Base-by-base conservation (phyloP, 2,329 filamentous ascomycete genomes). In the Kalaharituber pfeilii region DNA sequence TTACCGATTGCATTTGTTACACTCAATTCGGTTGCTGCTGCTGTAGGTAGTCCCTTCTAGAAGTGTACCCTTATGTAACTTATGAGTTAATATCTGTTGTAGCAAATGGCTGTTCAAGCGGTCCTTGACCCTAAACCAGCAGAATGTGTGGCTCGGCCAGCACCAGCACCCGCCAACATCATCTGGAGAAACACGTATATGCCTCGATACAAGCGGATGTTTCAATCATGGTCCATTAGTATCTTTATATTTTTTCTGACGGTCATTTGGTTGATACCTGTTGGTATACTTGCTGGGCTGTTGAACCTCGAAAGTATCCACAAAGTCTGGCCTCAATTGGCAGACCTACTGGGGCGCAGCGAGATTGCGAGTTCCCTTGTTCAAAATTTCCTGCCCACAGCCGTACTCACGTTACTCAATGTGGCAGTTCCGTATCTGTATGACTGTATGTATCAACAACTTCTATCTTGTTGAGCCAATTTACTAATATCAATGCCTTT, bases 91-190 rank as follows among this genome's bases (percentile, higher is more conserved):
- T 33, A n/a, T 28, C 15, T 22, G 15, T 22, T 22, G 3, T 25
- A 79, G 62, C 91, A 98, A 70, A 94, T 96, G 87, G 86, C 88
- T 24, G 86, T 94, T 44, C 91, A 98, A 68, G 88, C 91, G 3
- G 81, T 94, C 9, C 79, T 98, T 52, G 89, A 96, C 65, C 87
- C 91, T 2, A 82, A 84, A 9, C 91, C 93, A 0, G 81, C 88
- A 55, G 82, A 84, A 57, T 75, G 98, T 5, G 72, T 94, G 53
- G 88, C 89, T 7, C 88, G 86, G 56, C 76, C 84, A 26, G 88
- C 89, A 2, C 91, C 91, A 0, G 81, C 89, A 1, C 91, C 91
- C 0, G 80, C 84, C 0, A 89, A 96, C 66, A 81, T 98, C n/a
- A 79, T 96, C 9, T 98, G 93, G 91, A 76, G 75, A 59, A 95